A percentile compares a stretch with the other conserved stretches of the same genome.
phyloP scores from a whole-genome alignment of 129 eudicot species.

The Gnaphalium uliginosum region DNA sequence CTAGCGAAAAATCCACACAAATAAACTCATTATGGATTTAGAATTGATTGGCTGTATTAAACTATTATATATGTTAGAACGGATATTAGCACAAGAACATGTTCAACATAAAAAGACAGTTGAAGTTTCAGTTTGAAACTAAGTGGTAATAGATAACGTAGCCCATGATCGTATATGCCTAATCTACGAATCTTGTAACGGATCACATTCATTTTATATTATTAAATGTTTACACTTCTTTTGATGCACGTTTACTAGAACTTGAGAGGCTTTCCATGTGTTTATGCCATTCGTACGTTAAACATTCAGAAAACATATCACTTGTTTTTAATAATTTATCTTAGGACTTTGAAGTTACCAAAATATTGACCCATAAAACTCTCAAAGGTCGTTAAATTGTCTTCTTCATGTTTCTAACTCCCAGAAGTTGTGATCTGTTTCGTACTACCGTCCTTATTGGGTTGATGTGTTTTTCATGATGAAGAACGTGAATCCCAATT shows the following conservation, averaged over 20 bases:
- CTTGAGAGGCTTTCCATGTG: background rate
- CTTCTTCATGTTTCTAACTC: background rate
- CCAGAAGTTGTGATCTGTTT: background rate
- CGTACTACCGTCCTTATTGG: background rate
- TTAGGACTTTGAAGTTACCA: constrained; percentile 6
- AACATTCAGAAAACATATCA: constrained; percentile 9
- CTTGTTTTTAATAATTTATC: background rate
- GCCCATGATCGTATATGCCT: too few relatives aligned
- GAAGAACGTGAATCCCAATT: constrained; percentile 42
- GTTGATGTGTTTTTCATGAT: constrained; percentile 18
- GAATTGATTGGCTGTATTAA: too few relatives aligned
- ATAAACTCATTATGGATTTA: too few relatives aligned
- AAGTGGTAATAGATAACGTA: too few relatives aligned
- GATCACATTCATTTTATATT: too few relatives aligned
- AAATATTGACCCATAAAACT: background rate
- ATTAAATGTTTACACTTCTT: background rate
- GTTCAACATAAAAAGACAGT: too few relatives aligned
- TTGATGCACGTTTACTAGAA: background rate
- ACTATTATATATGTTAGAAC: too few relatives aligned
- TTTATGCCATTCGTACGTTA: background rate
- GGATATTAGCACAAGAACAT: too few relatives aligned
- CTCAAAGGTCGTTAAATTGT: background rate
- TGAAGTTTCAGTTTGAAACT: too few relatives aligned
- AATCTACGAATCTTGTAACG: too few relatives aligned
- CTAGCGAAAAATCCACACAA: too few relatives aligned